Base-by-base conservation (phyloP, 768 basidiomycete genomes). In the Tylopilus balloui region DNA sequence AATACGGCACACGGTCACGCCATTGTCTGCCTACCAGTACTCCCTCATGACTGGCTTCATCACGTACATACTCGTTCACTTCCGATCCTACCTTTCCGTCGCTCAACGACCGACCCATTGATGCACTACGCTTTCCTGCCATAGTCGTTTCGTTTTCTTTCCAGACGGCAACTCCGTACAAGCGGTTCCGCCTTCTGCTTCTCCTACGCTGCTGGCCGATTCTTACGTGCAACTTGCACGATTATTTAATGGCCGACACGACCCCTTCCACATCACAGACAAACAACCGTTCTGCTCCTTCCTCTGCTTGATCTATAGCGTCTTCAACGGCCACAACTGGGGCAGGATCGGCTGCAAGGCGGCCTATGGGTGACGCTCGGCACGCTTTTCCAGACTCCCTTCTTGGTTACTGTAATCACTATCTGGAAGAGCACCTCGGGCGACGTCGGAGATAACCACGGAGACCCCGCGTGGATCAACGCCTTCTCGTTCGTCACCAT, bases 71-170 rank as follows among this genome's bases (percentile, higher is more conserved):
- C 8, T n/a, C 28, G 1, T 9, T 9, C 34, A 3, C 34, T 34
- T 34, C 34, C 34, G 14, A n/a, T 9, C 27, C 15, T 6, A n/a
- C n/a, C n/a, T 17, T 17, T 32, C n/a, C n/a, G 15, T 17, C 7
- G 3, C 52, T 51, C 13, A 51, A 32, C 15, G 10, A 3, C 4
- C 14, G 2, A 21, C 13, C 9, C 34, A 89, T 86, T 13, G 84
- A 87, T 58, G 78, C 79, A 2, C 72, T 90, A 25, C 81, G 80
- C 3, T 91, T 91, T 71, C 80, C 86, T 37, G 84, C 89, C 2
- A 72, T 88, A 40, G 91, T 82, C 64, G 80, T 91, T 12, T 92
- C 88, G 87, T 86, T 84, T 65, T 87, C 84, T 13, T 91, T 90
- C 67, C 88, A 91, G 66, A 90, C 88, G 0, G 86, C 44, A 88